Base-by-base conservation (phyloP, 2,329 filamentous ascomycete genomes). In the Sporothrix curviconia region DNA sequence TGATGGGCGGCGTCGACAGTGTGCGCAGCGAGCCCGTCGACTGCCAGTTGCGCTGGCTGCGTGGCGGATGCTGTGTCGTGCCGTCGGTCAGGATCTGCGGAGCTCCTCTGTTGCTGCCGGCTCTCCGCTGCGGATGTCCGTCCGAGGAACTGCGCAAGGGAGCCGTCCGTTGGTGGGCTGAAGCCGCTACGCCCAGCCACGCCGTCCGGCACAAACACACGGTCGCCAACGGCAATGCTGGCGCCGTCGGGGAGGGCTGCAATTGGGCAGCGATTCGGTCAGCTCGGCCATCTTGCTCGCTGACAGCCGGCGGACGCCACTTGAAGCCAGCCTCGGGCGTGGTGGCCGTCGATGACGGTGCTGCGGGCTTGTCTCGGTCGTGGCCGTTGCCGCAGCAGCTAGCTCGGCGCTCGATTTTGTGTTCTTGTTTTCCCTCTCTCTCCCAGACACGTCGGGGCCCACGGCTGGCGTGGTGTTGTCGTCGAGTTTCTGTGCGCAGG, bases 221-320 rank as follows among this genome's bases (percentile, higher is more conserved):
- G 19, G 25, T 11, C 44, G 25, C 28, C 11, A 15, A 6, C 43
- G 9, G 9, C 8, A 4, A 4, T 14, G 19, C 17, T 24, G 4
- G 34, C 47, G 14, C 24, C 8, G 70, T 64, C 66, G 63, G 68
- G 66, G 3, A 77, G 68, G 14, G 76, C 68, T 1, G 78, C 78
- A 1, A 85, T 68, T 12, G 83, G n/a, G 82, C 2, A 86, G 70
- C 1, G 82, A 84, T 28, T 82, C 79, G 14, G 79, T 77, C 59
- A 86, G 69, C 59, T 81, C 78, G 55, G 82, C 77, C 66, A 85
- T 83, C 64, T 83, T 79, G 37, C 74, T 78, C 7, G 79, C 79
- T 0, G 82, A 83, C 25, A 85, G 72, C 37, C 80, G 77, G 56
- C 79, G 75, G 47, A 83, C 69, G 49, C 71, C 75, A 59, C 76